Conservation (phyloP, 2,329 filamentous ascomycete genomes). For the Knufia fluminis region DNA sequence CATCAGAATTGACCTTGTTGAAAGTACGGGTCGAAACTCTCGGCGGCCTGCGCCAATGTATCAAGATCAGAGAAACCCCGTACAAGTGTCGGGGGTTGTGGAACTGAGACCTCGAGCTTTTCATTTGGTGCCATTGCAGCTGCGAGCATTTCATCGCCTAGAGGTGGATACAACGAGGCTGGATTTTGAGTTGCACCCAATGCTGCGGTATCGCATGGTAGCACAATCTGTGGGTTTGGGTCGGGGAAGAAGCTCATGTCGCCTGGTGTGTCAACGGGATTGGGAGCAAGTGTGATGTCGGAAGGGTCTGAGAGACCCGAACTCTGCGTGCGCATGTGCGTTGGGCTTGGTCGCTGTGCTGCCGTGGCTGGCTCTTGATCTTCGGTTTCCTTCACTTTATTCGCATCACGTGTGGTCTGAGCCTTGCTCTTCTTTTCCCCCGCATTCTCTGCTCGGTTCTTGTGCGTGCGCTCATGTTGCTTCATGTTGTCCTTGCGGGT, state of each 20-base stretch:
- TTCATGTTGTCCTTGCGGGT: slow-evolving; percentile 64
- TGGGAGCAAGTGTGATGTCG: slow-evolving; percentile 19
- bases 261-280: slow-evolving; percentile 17
- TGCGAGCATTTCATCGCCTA: slow-evolving; percentile 18
- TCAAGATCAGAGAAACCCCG: slow-evolving; percentile 24
- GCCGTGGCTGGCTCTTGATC: slow-evolving; percentile 5
- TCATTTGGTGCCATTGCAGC: slow-evolving; percentile 8
- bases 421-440: slow-evolving; percentile 21
- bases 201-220: slow-evolving; percentile 12
- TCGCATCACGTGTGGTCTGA: slow-evolving; percentile 22
- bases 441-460: slow-evolving; percentile 22
- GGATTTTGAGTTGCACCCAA: neutral
- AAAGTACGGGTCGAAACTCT: slow-evolving; percentile 20
- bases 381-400: slow-evolving; percentile 15
- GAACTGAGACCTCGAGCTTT: slow-evolving; percentile 9
- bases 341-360: neutral
- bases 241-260: slow-evolving; percentile 18
- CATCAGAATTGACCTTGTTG: slow-evolving; percentile 10
- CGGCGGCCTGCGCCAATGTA: slow-evolving; percentile 23
- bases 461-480: slow-evolving; percentile 56
- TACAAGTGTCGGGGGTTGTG: slow-evolving; percentile 15
- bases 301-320: slow-evolving; percentile 13
- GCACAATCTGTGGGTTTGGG: slow-evolving; percentile 16
- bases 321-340: slow-evolving; percentile 6
- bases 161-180: slow-evolving; percentile 19